Base-by-base conservation (phyloP, 306 rosid species). In the Lathyrus oleraceus region DNA sequence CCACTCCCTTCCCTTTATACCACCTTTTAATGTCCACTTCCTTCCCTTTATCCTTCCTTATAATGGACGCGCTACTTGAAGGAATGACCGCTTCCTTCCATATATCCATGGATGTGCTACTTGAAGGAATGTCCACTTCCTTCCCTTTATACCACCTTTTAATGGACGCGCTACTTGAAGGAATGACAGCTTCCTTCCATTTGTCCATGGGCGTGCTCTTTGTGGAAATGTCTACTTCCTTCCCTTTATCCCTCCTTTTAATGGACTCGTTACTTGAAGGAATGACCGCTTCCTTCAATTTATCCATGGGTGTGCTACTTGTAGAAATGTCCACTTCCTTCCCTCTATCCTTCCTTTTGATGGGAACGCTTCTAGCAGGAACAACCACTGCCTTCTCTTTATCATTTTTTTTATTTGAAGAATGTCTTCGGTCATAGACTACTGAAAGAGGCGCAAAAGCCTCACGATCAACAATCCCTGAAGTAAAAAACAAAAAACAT, bases 21-120 rank as follows among this genome's bases (percentile, higher is more conserved):
- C 74, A 83, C 71, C 76, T 71, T 80, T 75, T 20, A 15, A 35
- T 81, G 25, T 15, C 65, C 43, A 69, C 57, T 14, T 43, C 85
- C 83, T 68, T 83, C 78, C 72, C 92, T 42, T 45, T 72, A 69
- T 58, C 74, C 66, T 76, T 84, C 71, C 76, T 71, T 80, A 73
- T 20, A 14, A 54, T 52, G 10, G 85, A 64, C 13, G 83, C 27
- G 36, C 73, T 75, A 76, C 79, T 70, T 4, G 15, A 43, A 16
- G 83, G 74, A 45, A 32, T 73, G 27, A 5, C 54, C 35, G 72
- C 61, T 16, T 53, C 25, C 57, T 8, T 9, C 57, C 6, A 19
- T 82, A 69, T 75, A 13, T 51, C 57, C 27, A 51, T 10, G 27
- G 25, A 4, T 0, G 2, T 51, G 57, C 57, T 51, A 17, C 27